A percentile compares a stretch with the other conserved stretches of the same genome.
Conservation (phyloP, 805 yeast species). For the Metschnikowia santaceciliae region DNA sequence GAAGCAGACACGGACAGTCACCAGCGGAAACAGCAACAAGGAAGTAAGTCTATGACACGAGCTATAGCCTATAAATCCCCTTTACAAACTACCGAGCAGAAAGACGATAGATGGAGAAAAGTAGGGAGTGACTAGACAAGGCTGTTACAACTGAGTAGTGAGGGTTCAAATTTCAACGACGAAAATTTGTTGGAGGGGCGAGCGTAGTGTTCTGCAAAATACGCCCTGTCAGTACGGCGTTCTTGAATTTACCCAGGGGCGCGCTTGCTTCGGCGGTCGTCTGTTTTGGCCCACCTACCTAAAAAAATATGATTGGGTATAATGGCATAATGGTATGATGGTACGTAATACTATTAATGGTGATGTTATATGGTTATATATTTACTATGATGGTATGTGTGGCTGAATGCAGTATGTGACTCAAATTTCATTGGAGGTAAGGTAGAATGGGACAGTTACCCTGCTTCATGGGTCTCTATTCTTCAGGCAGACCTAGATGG, state of each 20-base stretch:
- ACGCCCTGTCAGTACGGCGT: slow-evolving; percentile 12
- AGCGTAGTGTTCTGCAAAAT: slow-evolving; percentile 13
- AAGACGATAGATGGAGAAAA: slow-evolving; percentile 4
- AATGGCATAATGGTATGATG: no score
- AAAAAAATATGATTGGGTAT: no score
- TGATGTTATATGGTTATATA: no score
- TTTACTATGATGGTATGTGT: no score
- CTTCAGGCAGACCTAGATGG: no score
- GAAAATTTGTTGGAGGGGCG: slow-evolving; percentile 20
- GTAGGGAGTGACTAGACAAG: slow-evolving; percentile 12
- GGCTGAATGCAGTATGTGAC: no score
- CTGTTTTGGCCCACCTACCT: background rate
- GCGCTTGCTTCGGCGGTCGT: background rate
- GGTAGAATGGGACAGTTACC: no score
- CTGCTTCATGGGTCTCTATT: no score
- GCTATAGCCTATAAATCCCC: slow-evolving; percentile 14
- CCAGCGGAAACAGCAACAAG: slow-evolving; percentile 1
- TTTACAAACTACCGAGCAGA: slow-evolving; percentile 7
- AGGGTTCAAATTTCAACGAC: slow-evolving; percentile 6
- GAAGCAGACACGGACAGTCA: background rate
- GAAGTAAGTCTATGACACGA: slow-evolving; percentile 8
- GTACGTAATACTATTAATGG: no score
- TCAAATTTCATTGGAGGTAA: no score
- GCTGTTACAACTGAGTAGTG: slow-evolving; percentile 9
- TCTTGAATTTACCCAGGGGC: slow-evolving; percentile 12